phyloP scores from a whole-genome alignment of 2,329 filamentous ascomycete species.

The Metarhizium album region DNA sequence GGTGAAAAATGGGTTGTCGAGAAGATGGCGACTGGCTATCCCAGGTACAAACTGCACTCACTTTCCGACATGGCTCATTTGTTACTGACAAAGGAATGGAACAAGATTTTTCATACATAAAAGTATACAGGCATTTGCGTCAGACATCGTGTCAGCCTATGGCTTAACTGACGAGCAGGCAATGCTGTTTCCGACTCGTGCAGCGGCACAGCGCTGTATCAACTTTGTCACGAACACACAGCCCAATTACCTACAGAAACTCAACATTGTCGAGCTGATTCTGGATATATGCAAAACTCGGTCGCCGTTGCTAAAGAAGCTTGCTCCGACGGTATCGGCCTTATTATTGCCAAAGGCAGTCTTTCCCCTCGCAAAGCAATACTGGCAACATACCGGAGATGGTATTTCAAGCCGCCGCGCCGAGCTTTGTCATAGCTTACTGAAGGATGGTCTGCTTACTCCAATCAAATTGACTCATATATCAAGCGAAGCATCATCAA shows the following conservation, averaged over 20 bases:
- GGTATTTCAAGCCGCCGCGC: conserved; percentile 84
- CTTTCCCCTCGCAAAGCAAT: conserved; percentile 73
- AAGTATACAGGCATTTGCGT: conserved; percentile 63
- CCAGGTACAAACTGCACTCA: conserved; percentile 43
- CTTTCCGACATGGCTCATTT: neutral
- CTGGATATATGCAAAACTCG: conserved; percentile 44
- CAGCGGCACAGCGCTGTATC: conserved; percentile 60
- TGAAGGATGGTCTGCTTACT: conserved; percentile 54
- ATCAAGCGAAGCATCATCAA: conserved; percentile 19
- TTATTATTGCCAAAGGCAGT: conserved; percentile 60
- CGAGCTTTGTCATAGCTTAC: conserved; percentile 73
- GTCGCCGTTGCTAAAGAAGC: conserved; percentile 38
- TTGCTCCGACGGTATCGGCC: conserved; percentile 53
- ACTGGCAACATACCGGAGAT: conserved; percentile 95
- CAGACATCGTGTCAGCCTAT: conserved; percentile 53
- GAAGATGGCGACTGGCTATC: conserved; percentile 85
- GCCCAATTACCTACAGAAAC: conserved; percentile 33
- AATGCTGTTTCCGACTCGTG: conserved; percentile 70
- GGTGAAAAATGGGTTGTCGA: conserved; percentile 77
- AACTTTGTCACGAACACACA: conserved; percentile 58
- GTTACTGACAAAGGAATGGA: neutral
- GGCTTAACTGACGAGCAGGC: conserved; percentile 54
- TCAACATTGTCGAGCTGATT: conserved; percentile 51
- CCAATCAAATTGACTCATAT: conserved; percentile 17
- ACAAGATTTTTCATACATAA: conserved; percentile 86